Evolutionary conservation across 1,284 basidiomycete genomes (phyloP), one percentile per base, ranked within the genome.

Genomic region (Moesziomyces sp.): DNA sequence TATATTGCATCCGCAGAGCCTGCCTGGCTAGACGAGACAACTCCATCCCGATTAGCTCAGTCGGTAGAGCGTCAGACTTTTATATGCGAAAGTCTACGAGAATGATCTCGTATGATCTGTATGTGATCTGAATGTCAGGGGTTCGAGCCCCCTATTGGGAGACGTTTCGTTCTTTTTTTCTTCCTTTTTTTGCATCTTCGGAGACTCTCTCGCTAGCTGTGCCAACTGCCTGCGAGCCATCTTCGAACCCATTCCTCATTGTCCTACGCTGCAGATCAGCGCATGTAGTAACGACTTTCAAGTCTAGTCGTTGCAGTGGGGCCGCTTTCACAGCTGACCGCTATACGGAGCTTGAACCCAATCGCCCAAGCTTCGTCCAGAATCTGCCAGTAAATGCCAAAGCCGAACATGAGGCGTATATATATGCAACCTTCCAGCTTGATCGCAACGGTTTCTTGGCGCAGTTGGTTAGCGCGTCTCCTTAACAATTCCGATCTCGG

Each of bases 61-160:
- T 82, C 76, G 81, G 81, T 82, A 83, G 81, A 83, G 81, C 80
- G 79, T 80, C 78, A 79, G 80, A 83, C 81, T 82, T 80, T 83
- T 83, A 83, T 18, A 49, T 38, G 48, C 45, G 35, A 57, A 56
- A 47, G 67, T 66, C 62, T 74, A 30, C 61, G 35, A 74, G 71
- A 7, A 23, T n/a, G 16, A 9, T 1, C 61, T 74, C 26, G 61
- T 24, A 55, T 43, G 3, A 56, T 46, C 34, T 48, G 18, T 44
- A 81, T 81, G 77, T 77, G 74, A 77, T 81, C 79, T 77, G 76
- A 77, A 81, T 78, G 79, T 81, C 79, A 77, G 75, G 79, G 79
- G 79, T 81, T 81, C 79, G 79, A 81, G 77, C 79, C 79, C 79
- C 79, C 75, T 77, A 78, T 81, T 81, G 79, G 79, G 79, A 81